Evolutionary conservation across 257 asterid species (phyloP), one percentile per base, ranked within the genome.

Genomic region (Lithospermum erythrorhizon): DNA sequence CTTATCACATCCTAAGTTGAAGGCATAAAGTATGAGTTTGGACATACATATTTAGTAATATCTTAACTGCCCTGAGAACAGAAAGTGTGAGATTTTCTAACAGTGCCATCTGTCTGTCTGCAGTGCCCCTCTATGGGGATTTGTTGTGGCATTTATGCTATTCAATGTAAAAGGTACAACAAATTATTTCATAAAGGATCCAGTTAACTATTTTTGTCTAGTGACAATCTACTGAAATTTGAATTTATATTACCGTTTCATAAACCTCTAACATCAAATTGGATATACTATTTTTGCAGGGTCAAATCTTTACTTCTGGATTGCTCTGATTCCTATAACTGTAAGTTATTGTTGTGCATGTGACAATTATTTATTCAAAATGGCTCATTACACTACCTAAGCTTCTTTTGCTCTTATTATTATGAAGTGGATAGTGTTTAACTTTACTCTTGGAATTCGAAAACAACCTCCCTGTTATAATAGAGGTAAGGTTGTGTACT

Each of bases 101-200:
- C 71, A 13, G 32, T 21, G 58, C 56, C 41, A 53, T 73, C 18
- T 63, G 16, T 55, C 63, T 62, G 45, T 68, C 49, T 73, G 61
- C 75, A 93, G 98, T 75, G 98, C 82, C 58, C 97, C 89, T 10
- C 95, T 93, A 27, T 93, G 98, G 98, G 97, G 98, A 65, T 93
- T 93, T 52, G 98, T 89, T 22, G 97, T 93, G 53, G 94, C 94
- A 37, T 93, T 93, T 78, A 93, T 93, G 97, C 72, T 93, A 71
- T 88, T 86, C 74, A 88, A 93, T 61, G 63, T 91, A 23, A 88
- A 81, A 91, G 94, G 98, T 86, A 65, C 20, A 75, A 21, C 19
- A 65, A 13, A n/a, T 59, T 62, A 21, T 17, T 52, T 16, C 41
- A 23, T 21, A 30, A 49, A 57, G 20, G 10, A 62, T 65, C 45